Evolutionary conservation across 1,284 basidiomycete species (phyloP), one percentile per base, ranked within the genome.

Genomic region (Meira miltonrushii): DNA sequence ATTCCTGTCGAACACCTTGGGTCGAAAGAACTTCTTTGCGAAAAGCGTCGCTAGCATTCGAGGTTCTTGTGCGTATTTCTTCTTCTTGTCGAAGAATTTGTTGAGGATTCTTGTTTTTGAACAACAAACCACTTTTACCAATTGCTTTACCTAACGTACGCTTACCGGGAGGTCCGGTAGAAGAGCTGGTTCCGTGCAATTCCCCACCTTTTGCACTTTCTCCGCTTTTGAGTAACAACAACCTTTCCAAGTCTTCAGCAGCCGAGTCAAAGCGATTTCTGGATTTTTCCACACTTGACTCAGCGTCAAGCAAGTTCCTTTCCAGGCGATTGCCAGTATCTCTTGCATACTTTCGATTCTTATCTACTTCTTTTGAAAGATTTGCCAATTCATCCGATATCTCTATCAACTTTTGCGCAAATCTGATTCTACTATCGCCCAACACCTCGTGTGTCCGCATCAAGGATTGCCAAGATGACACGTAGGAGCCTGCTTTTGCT

Each of bases 51-150:
- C 89, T 92, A 3, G 89, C 86, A 50, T 82, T 82, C 6, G 89
- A 91, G 82, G 97, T 87, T 65, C 92, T 83, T 28, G 84, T 81
- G 55, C 95, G 83, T 49, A 94, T 86, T 75, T 98, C 94, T 68
- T 97, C 94, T 78, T 97, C 95, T 80, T 96, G 92, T 64, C 88
- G 84, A 79, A 89, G 87, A 58, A 97, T 87, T 77, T 92, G 92
- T 61, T 87, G 89, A 0, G 92, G 89, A 71, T 92, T 95, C 81
- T 90, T 93, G 57, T 68, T 73, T 62, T 96, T 98, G 72, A 97
- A 84, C 57, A 95, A 81, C 61, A 92, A 78, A 0, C 90, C 90
- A 12, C 92, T 90, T 75, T 94, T 96, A 21, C 88, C 88, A 41
- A 97, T 92, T 2, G 93, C 92, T 78, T 84, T 84, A 38, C 82